Evolutionary conservation across 140 eudicot genomes (phyloP).

Genomic region (Senecio squalidus): DNA sequence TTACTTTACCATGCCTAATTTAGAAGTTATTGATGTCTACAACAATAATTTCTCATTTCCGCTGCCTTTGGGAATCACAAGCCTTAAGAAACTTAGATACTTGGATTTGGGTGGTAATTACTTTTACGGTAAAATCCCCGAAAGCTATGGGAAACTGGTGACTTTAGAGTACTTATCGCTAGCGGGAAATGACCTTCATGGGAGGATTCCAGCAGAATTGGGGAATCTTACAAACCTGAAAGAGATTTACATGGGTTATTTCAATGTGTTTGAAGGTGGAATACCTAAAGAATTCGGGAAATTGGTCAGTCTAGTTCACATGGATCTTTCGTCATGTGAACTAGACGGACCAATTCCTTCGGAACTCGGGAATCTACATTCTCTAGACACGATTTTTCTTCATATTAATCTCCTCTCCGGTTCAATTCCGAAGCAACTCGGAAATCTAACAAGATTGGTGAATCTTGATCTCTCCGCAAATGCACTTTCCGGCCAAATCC

Average conservation of each 20-base stretch:
- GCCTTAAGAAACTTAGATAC: constrained; percentile 54
- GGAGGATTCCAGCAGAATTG: constrained; percentile 68
- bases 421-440: constrained; percentile 66
- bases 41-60: constrained; percentile 72
- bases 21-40: constrained; percentile 74
- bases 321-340: constrained; percentile 83
- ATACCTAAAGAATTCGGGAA: constrained; percentile 79
- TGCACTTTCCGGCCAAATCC: constrained; percentile 75
- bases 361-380: constrained; percentile 67
- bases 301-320: constrained; percentile 52
- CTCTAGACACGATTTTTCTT: constrained; percentile 60
- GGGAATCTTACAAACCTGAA: constrained; percentile 84
- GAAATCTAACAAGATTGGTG: constrained; percentile 63
- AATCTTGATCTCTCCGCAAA: constrained; percentile 85
- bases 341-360: constrained; percentile 72
- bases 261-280: constrained; percentile 76
- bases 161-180: constrained; percentile 61
- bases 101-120: constrained; percentile 88
- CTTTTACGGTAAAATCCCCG: constrained; percentile 69
- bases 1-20: constrained; percentile 39
- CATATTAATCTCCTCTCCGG: constrained; percentile 74
- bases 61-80: constrained; percentile 48
- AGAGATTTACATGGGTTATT: constrained; percentile 78
- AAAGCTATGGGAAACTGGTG: constrained; percentile 48
- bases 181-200: constrained; percentile 78